Percentiles rank a stretch among this genome's conserved stretches.
Evolutionary conservation across 257 asterid species (phyloP).

Genomic region (Ehretia macrophylla): DNA sequence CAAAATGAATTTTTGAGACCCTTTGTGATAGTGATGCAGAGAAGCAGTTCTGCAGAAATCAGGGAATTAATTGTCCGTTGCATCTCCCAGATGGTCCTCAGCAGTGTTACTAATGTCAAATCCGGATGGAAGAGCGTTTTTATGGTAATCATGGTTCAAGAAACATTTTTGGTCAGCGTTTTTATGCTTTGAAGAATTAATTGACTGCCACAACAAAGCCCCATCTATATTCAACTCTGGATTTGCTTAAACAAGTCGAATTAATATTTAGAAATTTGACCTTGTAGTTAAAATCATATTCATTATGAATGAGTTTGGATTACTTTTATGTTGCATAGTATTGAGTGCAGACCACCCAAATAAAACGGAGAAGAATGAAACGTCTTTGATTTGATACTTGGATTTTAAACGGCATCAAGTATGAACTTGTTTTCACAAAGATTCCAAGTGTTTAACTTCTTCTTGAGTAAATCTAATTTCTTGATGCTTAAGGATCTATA

Average conservation of each 20-base stretch:
- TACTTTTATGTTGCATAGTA: too few relatives aligned
- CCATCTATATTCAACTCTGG: not conserved
- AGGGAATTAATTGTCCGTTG: slow-evolving; percentile 96
- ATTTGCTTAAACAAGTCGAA: not conserved
- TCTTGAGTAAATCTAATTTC: not conserved
- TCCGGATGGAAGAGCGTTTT: slow-evolving; percentile 99
- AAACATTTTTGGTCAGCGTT: not conserved
- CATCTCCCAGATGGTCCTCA: slow-evolving; percentile 96
- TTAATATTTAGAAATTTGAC: not conserved
- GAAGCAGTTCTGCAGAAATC: slow-evolving; percentile 85
- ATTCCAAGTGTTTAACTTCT: not conserved
- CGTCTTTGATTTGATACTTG: not conserved
- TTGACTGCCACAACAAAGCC: not conserved
- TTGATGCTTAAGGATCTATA: not conserved
- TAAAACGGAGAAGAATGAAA: too few relatives aligned
- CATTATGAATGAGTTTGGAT: too few relatives aligned
- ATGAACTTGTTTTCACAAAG: not conserved
- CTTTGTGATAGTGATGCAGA: slow-evolving; percentile 90
- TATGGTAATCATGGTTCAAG: slow-evolving; percentile 49
- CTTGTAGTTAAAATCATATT: not conserved
- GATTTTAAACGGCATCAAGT: not conserved
- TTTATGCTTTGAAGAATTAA: not conserved
- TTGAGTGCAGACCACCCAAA: too few relatives aligned
- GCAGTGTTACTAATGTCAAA: slow-evolving; percentile 91
- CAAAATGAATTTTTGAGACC: slow-evolving; percentile 97